Percentiles rank a stretch among this genome's conserved stretches.
Conservation (phyloP, 2,329 filamentous ascomycete genomes). For the Coleophoma crateriformis region DNA sequence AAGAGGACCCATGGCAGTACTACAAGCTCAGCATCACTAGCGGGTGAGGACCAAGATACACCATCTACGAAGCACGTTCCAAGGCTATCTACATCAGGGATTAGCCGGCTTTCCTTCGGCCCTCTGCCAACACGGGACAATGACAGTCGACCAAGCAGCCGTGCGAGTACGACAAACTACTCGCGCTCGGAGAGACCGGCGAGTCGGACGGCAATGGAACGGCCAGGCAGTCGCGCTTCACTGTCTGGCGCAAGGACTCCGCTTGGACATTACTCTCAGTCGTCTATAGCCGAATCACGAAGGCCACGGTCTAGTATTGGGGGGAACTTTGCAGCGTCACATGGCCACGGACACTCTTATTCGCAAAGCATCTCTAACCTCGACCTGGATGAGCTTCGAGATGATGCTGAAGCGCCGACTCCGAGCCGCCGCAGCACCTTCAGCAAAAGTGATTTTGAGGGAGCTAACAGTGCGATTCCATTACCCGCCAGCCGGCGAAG, state of each 20-base stretch:
- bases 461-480: slow-evolving; percentile 39
- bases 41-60: slow-evolving; percentile 21
- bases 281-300: slow-evolving; percentile 21
- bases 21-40: slow-evolving; percentile 19
- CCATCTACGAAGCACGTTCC: slow-evolving; percentile 44
- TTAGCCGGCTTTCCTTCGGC: slow-evolving; percentile 59
- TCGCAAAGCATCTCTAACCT: slow-evolving; percentile 27
- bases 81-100: slow-evolving; percentile 55
- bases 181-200: slow-evolving; percentile 22
- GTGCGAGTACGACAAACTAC: slow-evolving; percentile 21
- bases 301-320: slow-evolving; percentile 26
- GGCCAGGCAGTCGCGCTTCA: slow-evolving; percentile 24
- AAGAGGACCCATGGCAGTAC: slow-evolving; percentile 57
- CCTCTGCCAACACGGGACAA: slow-evolving; percentile 47
- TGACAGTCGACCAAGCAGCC: slow-evolving; percentile 22
- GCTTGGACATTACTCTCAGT: slow-evolving; percentile 26
- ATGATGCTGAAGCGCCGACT: slow-evolving; percentile 28
- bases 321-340: slow-evolving; percentile 19
- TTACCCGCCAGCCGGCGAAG: slow-evolving; percentile 39
- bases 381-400: slow-evolving; percentile 21
- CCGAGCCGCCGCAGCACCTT: slow-evolving; percentile 38
- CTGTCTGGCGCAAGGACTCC: slow-evolving; percentile 26
- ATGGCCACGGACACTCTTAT: slow-evolving; percentile 26
- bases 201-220: slow-evolving; percentile 21
- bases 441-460: slow-evolving; percentile 32